These are phyloP conservation scores for Penicillium crystallinum DNA, from an alignment of 495 filamentous ascomycete species.

Conservation along the genomic window DNA sequence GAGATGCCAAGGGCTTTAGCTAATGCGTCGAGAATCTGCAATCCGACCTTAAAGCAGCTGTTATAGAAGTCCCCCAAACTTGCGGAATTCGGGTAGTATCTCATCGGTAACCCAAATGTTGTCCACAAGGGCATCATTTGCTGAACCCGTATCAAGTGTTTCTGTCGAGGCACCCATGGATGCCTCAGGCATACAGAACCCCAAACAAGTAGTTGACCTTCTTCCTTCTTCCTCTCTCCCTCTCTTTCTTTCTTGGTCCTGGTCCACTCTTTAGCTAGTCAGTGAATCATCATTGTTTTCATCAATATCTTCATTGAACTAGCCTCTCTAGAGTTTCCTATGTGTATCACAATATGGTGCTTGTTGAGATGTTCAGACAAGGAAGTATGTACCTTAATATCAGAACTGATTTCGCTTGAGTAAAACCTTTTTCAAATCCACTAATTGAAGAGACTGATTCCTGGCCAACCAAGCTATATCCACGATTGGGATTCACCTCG, in stretches of 20 bases:
- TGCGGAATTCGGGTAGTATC: conserved; percentile 54
- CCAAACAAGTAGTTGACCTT: too few relatives aligned
- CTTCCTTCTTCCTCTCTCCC: too few relatives aligned
- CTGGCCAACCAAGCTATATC: conserved; percentile 44
- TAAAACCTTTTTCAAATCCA: conserved; percentile 37
- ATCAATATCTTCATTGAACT: too few relatives aligned
- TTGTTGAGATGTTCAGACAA: background rate
- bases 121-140: conserved; percentile 32
- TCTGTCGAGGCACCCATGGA: too few relatives aligned
- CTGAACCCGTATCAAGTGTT: conserved; percentile 57
- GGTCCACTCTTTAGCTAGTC: too few relatives aligned
- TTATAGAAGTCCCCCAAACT: conserved; percentile 47
- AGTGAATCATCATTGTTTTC: too few relatives aligned
- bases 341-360: too few relatives aligned
- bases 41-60: conserved; percentile 33
- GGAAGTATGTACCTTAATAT: conserved; percentile 21
- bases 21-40: conserved; percentile 38
- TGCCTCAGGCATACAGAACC: too few relatives aligned
- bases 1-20: conserved; percentile 42
- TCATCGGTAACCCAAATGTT: conserved; percentile 58
- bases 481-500: conserved; percentile 47
- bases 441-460: conserved; percentile 56
- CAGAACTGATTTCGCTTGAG: conserved; percentile 20
- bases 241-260: too few relatives aligned
- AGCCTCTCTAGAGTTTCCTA: too few relatives aligned